A percentile compares a stretch with the other conserved stretches of the same genome.
Conservation (phyloP, 768 basidiomycete genomes). For the Tricholoma flavovirens region DNA sequence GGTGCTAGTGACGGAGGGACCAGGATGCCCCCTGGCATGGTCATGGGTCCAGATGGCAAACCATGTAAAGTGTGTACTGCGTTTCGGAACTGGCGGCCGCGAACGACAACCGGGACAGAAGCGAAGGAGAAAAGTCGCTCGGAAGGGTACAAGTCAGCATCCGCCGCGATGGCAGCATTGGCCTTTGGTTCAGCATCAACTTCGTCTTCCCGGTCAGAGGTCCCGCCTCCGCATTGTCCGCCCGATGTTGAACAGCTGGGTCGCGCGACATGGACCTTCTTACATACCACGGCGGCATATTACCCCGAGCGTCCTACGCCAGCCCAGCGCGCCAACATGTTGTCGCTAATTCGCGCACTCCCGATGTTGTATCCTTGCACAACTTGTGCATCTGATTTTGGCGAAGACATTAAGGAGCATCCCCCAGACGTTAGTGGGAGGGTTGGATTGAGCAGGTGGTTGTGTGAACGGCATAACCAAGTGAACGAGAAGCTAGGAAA, state of each 20-base stretch:
- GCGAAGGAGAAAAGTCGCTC: conserved; percentile 17
- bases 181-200: conserved; percentile 17
- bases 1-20: not conserved
- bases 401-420: conserved; percentile 53
- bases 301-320: conserved; percentile 81
- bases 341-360: conserved; percentile 67
- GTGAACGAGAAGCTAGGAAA: conserved; percentile 88
- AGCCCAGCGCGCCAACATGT: conserved; percentile 78
- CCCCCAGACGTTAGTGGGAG: conserved; percentile 80
- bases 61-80: conserved; percentile 91
- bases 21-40: conserved; percentile 68
- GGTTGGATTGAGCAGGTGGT: conserved; percentile 68
- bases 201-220: conserved; percentile 24
- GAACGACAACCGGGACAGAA: conserved; percentile 29
- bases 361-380: conserved; percentile 86
- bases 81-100: conserved; percentile 64
- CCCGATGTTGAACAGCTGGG: conserved; percentile 89
- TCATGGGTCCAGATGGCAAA: conserved; percentile 90
- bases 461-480: conserved; percentile 90
- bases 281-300: conserved; percentile 93
- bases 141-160: conserved; percentile 12
- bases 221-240: conserved; percentile 68
- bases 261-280: conserved; percentile 92
- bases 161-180: conserved; percentile 24
- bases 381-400: conserved; percentile 81